Percentiles rank a stretch among this genome's conserved stretches.
These are phyloP conservation scores for Diplodia seriata DNA, from an alignment of 2,329 filamentous ascomycete genomes.

Conservation along the genomic window DNA sequence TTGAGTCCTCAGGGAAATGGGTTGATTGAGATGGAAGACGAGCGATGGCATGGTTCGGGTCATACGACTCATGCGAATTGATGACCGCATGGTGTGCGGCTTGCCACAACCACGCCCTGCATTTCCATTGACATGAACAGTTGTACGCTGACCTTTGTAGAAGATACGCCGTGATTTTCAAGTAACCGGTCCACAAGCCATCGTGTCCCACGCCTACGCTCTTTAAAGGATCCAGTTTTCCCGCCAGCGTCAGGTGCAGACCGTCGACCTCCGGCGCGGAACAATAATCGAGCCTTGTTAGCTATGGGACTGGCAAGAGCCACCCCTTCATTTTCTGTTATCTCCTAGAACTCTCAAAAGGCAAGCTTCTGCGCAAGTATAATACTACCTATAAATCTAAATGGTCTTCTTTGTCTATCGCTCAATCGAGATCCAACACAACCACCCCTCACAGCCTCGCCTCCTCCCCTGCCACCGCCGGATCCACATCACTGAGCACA, in stretches of 20 bases:
- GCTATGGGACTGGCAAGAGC: too few relatives aligned
- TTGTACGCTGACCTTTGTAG: too few relatives aligned
- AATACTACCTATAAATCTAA: neutral
- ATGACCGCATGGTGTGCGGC: neutral
- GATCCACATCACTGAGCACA: slow-evolving; percentile 15
- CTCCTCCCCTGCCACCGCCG: neutral
- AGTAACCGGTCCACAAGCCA: too few relatives aligned
- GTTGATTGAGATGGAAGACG: neutral
- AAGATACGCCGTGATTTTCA: too few relatives aligned
- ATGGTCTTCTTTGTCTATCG: neutral
- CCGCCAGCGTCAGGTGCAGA: too few relatives aligned
- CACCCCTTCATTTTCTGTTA: too few relatives aligned
- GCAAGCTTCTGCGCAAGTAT: neutral
- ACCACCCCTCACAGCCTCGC: slow-evolving; percentile 13
- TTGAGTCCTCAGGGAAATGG: neutral
- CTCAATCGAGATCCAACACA: too few relatives aligned
- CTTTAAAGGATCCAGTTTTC: too few relatives aligned
- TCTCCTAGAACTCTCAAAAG: too few relatives aligned
- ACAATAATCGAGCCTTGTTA: too few relatives aligned
- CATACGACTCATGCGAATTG: neutral
- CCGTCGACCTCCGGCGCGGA: too few relatives aligned
- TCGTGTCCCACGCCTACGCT: too few relatives aligned
- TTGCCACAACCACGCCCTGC: neutral
- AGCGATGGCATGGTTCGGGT: neutral
- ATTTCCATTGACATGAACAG: neutral